phyloP scores from a whole-genome alignment of 2,329 filamentous ascomycete genomes.

The Sporothrix brunneoviolacea region DNA sequence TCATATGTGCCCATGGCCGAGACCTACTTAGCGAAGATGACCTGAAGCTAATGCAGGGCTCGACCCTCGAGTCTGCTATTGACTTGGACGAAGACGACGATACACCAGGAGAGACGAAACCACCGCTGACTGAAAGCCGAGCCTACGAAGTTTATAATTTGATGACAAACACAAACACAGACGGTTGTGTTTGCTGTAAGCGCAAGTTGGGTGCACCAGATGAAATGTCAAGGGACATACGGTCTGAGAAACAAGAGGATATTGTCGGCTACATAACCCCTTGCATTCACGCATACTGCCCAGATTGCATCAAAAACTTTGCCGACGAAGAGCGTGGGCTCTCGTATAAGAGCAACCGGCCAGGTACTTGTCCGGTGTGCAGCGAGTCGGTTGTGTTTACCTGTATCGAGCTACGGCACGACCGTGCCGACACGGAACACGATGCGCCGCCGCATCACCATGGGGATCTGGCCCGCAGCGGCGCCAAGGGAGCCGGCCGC shows the following conservation, averaged over 20 bases:
- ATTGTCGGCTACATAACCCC: constrained; percentile 73
- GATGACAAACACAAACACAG: constrained; percentile 73
- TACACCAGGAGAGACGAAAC: constrained; percentile 33
- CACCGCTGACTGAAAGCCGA: constrained; percentile 58
- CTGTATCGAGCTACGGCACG: constrained; percentile 62
- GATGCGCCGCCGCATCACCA: constrained; percentile 41
- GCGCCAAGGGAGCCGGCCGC: background rate
- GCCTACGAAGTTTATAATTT: constrained; percentile 82
- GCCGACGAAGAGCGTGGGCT: constrained; percentile 42
- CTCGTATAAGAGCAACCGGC: constrained; percentile 34
- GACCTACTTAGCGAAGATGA: constrained; percentile 84
- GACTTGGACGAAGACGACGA: constrained; percentile 77
- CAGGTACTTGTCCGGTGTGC: constrained; percentile 62
- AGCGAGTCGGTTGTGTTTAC: constrained; percentile 54
- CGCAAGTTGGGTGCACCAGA: constrained; percentile 54
- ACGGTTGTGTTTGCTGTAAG: constrained; percentile 65
- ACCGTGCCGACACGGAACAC: constrained; percentile 51
- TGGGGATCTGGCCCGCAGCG: background rate
- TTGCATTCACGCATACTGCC: constrained; percentile 82
- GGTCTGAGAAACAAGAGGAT: constrained; percentile 54
- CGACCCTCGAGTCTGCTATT: constrained; percentile 79
- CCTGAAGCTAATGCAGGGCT: constrained; percentile 69
- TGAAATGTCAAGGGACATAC: constrained; percentile 33
- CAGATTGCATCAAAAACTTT: constrained; percentile 59
- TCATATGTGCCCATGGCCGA: constrained; percentile 90